Conservation (phyloP, 2,329 filamentous ascomycete genomes). For the Phyllosticta ampelicida region DNA sequence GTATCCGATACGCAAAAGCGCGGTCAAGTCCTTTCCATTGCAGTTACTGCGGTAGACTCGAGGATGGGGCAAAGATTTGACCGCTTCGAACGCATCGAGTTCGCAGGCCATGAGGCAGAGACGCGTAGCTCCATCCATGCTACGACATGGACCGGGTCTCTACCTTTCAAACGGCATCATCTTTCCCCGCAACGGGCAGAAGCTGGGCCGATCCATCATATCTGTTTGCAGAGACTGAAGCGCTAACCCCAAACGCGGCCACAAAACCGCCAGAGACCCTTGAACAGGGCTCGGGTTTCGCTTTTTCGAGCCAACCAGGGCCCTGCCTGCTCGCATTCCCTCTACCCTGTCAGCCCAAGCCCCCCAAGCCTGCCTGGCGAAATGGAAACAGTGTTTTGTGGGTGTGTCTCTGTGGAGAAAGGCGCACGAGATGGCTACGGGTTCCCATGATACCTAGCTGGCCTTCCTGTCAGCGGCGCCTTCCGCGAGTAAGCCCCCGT, state of each 20-base stretch:
- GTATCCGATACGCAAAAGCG: background rate
- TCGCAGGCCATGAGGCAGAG: background rate
- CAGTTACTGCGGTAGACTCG: background rate
- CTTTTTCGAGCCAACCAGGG: background rate
- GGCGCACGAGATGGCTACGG: background rate
- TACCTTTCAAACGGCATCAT: background rate
- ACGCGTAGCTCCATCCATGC: background rate
- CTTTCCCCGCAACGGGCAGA: background rate
- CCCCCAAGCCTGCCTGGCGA: background rate
- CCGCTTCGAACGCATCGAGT: background rate
- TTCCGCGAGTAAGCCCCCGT: conserved; percentile 3
- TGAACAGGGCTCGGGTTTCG: background rate
- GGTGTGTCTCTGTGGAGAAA: background rate
- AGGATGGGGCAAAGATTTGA: background rate
- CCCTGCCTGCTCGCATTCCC: background rate
- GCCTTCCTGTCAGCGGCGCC: conserved; percentile 7
- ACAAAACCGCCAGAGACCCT: background rate
- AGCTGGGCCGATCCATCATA: background rate
- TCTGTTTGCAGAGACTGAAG: background rate
- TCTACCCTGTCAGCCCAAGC: background rate
- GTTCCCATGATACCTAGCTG: background rate
- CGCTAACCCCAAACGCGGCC: background rate
- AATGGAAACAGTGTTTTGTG: background rate
- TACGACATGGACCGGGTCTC: background rate
- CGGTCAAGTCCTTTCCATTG: background rate